Evolutionary conservation across 2,329 filamentous ascomycete species (phyloP), one percentile per base, ranked within the genome.

Genomic region (Talaromyces sp.): DNA sequence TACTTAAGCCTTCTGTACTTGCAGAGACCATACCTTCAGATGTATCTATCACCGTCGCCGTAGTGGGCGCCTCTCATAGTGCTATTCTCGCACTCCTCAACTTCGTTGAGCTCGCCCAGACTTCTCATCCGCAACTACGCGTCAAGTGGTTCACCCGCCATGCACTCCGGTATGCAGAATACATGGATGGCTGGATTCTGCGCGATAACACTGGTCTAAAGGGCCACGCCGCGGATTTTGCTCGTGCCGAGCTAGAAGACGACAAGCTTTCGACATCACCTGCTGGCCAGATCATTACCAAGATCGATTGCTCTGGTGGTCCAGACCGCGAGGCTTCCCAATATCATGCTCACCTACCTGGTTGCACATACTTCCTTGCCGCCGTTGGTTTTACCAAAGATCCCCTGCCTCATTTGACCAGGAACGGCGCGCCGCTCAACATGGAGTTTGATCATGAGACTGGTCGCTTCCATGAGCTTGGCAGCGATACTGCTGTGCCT

Each of bases 181-280:
- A 80, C 65, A 82, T 77, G 70, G 83, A 85, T 56, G 82, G 81
- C 52, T 86, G 84, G 83, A 86, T 86, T 54, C 69, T 85, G 22
- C 78, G 82, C 49, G 85, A 87, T 64, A 87, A 86, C 68, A 87
- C 84, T 0, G 85, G 85, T 3, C 74, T 87, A 24, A 87, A 87
- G 67, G 84, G 85, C 17, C 73, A 78, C 33, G 83, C 82, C 0
- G 84, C 84, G 0, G 73, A 77, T 4, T 87, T 84, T 75, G 85
- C 85, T 1, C 77, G 77, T 37, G 70, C 79, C 20, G 81, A 86
- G 52, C 75, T 87, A 0, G 84, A 86, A 58, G 79, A 80, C 33
- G 76, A 76, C 2, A 68, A 65, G 0, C 72, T 86, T 7, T 56
- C 69, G 4, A 58, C 65, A 7, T 82, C 79, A 35, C 69, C 74